Conservation (phyloP, 2,329 filamentous ascomycete genomes). For the Colletotrichum filicis region DNA sequence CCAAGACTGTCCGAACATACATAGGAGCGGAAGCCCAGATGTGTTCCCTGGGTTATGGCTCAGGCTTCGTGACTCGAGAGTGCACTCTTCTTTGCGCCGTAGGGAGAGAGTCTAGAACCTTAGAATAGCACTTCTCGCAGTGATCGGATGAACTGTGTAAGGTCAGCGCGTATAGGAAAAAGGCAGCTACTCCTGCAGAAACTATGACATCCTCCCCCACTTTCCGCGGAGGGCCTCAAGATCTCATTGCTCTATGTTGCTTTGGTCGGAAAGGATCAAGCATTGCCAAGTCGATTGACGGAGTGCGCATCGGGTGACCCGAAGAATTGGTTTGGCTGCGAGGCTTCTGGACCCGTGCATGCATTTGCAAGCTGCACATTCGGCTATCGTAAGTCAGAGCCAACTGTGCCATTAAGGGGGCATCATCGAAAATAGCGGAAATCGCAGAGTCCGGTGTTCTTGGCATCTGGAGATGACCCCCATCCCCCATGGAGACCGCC, state of each 20-base stretch:
- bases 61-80: conserved; percentile 2
- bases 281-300: not conserved
- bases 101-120: not conserved
- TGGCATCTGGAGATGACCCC: not conserved
- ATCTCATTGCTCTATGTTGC: not conserved
- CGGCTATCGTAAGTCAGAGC: not conserved
- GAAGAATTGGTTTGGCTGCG: not conserved
- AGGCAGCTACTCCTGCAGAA: not conserved
- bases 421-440: not conserved
- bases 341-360: not conserved
- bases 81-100: not conserved
- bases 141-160: not conserved
- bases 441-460: not conserved
- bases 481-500: not conserved
- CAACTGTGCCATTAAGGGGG: not conserved
- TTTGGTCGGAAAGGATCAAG: not conserved
- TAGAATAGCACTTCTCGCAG: not conserved
- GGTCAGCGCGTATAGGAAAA: conserved; percentile 11
- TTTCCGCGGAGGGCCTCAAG: not conserved
- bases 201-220: not conserved
- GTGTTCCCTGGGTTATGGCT: conserved; percentile 6
- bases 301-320: not conserved
- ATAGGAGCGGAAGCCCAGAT: not conserved
- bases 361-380: not conserved
- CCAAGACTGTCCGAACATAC: conserved; percentile 6